Evolutionary conservation across 805 yeast species (phyloP), one percentile per base, ranked within the genome.

Genomic region (Lachancea lanzarotensis): DNA sequence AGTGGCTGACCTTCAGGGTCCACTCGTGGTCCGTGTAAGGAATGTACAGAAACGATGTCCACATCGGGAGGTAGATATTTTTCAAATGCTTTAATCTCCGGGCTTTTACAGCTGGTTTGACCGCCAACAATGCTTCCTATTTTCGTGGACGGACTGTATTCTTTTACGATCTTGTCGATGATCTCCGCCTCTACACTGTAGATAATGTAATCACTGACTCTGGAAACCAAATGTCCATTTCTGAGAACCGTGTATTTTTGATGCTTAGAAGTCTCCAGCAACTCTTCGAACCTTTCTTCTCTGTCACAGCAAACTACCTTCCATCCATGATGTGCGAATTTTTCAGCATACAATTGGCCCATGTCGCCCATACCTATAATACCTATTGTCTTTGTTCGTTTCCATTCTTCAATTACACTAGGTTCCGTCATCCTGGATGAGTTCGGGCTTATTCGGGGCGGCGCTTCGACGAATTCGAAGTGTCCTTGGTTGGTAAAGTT

Each of bases 281-380:
- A 65, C 27, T 65, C 64, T 9, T 72, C 78, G 55, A 61, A 87
- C 20, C 66, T 53, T 22, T 82, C 88, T 54, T 84, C 93, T 45
- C 83, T 69, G 57, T 90, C 97, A 62, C 96, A 87, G 3, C 95
- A 95, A 40, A 84, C 80, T 2, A 89, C 96, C 27, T 62, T 75
- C 95, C 96, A 88, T 1, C 97, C 97, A 2, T 88, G 90, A 42
- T 74, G 73, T 25, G 86, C 72, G 56, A 93, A 82, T 43, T 82
- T 67, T 17, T 74, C 71, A 45, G 98, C 97, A 59, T 93, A 93
- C 55, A 93, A 67, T 31, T 78, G 68, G 7, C 98, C 98, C 98
- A 93, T 93, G 63, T 91, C 98, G 26, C 98, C 98, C 30, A 91
- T 75, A 2, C 98, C 98, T 48, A 93, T 90, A 51, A 93, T 84